Conservation (phyloP, 2,329 filamentous ascomycete genomes). For the Talaromyces atroroseus region DNA sequence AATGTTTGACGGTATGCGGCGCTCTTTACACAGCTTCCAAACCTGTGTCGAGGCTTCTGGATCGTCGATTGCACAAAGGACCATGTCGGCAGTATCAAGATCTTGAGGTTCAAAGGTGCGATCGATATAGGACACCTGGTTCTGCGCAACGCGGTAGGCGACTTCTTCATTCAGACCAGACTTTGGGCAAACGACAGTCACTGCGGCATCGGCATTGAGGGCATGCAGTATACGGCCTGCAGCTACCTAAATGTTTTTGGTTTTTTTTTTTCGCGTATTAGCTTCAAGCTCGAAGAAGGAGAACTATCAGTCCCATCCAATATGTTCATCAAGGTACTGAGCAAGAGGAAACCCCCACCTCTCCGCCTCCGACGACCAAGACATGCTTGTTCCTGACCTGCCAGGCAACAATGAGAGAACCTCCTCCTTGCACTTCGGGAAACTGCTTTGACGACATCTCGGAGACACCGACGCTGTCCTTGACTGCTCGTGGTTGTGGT, state of each 20-base stretch:
- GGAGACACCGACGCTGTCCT: neutral
- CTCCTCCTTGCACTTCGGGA: slow-evolving; percentile 79
- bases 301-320: neutral
- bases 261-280: too few relatives aligned
- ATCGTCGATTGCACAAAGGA: slow-evolving; percentile 89
- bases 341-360: slow-evolving; percentile 53
- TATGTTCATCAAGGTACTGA: neutral
- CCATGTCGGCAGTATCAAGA: slow-evolving; percentile 76
- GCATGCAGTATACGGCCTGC: slow-evolving; percentile 90
- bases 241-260: too few relatives aligned
- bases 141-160: slow-evolving; percentile 67
- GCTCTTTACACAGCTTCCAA: slow-evolving; percentile 88
- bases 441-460: slow-evolving; percentile 54
- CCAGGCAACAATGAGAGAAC: slow-evolving; percentile 92
- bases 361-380: slow-evolving; percentile 89
- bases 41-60: slow-evolving; percentile 82
- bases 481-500: neutral
- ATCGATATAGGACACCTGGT: slow-evolving; percentile 73
- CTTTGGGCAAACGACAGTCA: slow-evolving; percentile 76
- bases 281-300: slow-evolving; percentile 18
- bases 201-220: slow-evolving; percentile 87
- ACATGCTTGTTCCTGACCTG: slow-evolving; percentile 85
- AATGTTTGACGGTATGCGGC: slow-evolving; percentile 83
- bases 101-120: slow-evolving; percentile 82
- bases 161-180: slow-evolving; percentile 85